Conservation (phyloP, 257 asterid genomes). For the Nicotiana undulata region DNA sequence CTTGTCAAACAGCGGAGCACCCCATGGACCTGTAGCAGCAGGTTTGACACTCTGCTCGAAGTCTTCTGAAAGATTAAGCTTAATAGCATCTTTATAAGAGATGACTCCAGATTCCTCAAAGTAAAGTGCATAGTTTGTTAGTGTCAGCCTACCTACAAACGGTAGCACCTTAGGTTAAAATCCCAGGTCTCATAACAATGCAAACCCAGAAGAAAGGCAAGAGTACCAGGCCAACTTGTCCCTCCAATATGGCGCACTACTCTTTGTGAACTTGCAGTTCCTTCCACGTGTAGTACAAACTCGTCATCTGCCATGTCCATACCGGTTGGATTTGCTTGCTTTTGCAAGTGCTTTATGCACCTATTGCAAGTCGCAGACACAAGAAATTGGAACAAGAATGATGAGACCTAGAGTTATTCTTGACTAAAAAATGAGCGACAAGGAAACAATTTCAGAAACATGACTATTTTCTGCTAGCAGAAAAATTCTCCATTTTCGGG, state of each 20-base stretch:
- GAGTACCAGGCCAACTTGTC: slow-evolving; percentile 87
- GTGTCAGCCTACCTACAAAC: slow-evolving; percentile 65
- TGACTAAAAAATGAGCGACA: background rate
- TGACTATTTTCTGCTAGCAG: background rate
- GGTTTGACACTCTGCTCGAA: slow-evolving; percentile 47
- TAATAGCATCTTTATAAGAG: slow-evolving; percentile 66
- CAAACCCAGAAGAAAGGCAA: background rate
- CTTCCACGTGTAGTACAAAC: slow-evolving; percentile 80
- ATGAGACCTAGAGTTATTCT: background rate
- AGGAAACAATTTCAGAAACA: background rate
- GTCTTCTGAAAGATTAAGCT: slow-evolving; percentile 63
- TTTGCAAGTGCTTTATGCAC: slow-evolving; percentile 65
- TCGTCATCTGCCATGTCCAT: slow-evolving; percentile 62
- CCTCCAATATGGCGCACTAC: slow-evolving; percentile 94
- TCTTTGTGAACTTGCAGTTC: slow-evolving; percentile 72
- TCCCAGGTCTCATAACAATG: background rate
- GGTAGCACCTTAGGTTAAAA: background rate
- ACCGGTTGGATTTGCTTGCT: slow-evolving; percentile 57
- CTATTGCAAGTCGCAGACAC: slow-evolving; percentile 18
- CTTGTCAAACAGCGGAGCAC: slow-evolving; percentile 92
- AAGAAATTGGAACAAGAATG: background rate
- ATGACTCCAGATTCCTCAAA: slow-evolving; percentile 73
- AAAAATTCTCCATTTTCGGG: background rate
- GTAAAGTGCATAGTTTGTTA: slow-evolving; percentile 86
- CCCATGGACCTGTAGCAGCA: slow-evolving; percentile 88